These are phyloP conservation scores for Musa troglodytarum DNA, from an alignment of 176 grass and related monocot genomes.

Conservation along the genomic window DNA sequence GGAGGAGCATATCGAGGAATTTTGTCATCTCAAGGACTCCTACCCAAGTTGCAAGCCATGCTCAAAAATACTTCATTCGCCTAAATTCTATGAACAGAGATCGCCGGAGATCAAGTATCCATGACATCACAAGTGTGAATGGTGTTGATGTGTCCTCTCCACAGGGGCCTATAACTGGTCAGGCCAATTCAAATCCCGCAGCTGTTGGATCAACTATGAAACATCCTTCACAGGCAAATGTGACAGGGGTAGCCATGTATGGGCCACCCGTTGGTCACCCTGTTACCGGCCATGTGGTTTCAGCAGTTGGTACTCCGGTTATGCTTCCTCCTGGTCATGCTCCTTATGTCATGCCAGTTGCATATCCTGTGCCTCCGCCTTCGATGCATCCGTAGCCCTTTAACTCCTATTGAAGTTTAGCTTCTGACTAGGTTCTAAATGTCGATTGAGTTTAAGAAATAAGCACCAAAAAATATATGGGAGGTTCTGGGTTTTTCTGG, in stretches of 20 bases:
- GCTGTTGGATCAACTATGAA: conserved; percentile 25
- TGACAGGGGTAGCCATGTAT: conserved; percentile 45
- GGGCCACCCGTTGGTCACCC: conserved; percentile 76
- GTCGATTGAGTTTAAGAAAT: not conserved
- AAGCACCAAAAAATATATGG: not conserved
- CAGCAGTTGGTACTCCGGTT: conserved; percentile 70
- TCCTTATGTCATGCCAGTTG: conserved; percentile 73
- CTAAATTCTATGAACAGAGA: conserved; percentile 88
- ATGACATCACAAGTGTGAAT: conserved; percentile 81
- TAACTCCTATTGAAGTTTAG: not conserved
- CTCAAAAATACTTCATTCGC: conserved; percentile 97
- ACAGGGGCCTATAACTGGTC: conserved; percentile 34
- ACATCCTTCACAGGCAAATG: conserved; percentile 35
- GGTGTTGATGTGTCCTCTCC: conserved; percentile 34
- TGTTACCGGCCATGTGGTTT: conserved; percentile 44
- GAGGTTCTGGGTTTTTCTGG: not conserved
- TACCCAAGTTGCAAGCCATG: conserved; percentile 94
- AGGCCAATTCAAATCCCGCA: conserved; percentile 10
- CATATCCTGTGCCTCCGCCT: conserved; percentile 53
- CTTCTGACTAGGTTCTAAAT: not conserved
- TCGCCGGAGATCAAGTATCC: conserved; percentile 84
- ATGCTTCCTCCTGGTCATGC: conserved; percentile 80
- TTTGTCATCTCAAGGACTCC: conserved; percentile 91
- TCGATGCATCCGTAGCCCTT: conserved; percentile 59
- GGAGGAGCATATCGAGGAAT: conserved; percentile 97